Evolutionary conservation across 176 grass and related monocot species (phyloP).

Genomic region (Oryza meyeriana): DNA sequence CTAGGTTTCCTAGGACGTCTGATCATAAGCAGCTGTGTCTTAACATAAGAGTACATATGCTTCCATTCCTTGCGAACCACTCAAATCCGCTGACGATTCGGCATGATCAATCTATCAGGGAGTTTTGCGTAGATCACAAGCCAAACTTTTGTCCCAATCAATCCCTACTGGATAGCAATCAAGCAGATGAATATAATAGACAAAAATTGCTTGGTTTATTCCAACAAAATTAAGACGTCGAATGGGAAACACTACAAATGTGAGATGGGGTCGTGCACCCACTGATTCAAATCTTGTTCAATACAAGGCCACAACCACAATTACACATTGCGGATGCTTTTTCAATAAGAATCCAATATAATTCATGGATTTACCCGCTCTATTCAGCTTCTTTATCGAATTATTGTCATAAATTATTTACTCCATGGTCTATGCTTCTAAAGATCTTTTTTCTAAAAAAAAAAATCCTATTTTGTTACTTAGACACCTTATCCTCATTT

Average conservation of each 20-base stretch:
- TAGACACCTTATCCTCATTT: no score
- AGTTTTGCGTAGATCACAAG: slow-evolving; percentile 9
- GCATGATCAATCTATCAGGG: not conserved
- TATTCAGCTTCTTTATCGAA: no score
- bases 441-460: no score
- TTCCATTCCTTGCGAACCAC: slow-evolving; percentile 4
- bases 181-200: not conserved
- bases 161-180: not conserved
- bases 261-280: not conserved
- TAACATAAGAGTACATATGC: not conserved
- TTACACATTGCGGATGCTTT: no score
- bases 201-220: not conserved
- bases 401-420: no score
- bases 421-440: no score
- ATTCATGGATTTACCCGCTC: no score
- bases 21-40: not conserved
- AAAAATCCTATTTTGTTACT: no score
- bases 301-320: no score
- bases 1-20: slow-evolving; percentile 1
- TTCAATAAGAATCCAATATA: no score
- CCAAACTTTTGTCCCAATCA: not conserved
- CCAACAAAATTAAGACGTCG: not conserved
- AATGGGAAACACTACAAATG: not conserved
- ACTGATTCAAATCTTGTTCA: not conserved
- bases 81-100: not conserved